Evolutionary conservation across 805 yeast species (phyloP).

Genomic region (Candida silvicultrix): DNA sequence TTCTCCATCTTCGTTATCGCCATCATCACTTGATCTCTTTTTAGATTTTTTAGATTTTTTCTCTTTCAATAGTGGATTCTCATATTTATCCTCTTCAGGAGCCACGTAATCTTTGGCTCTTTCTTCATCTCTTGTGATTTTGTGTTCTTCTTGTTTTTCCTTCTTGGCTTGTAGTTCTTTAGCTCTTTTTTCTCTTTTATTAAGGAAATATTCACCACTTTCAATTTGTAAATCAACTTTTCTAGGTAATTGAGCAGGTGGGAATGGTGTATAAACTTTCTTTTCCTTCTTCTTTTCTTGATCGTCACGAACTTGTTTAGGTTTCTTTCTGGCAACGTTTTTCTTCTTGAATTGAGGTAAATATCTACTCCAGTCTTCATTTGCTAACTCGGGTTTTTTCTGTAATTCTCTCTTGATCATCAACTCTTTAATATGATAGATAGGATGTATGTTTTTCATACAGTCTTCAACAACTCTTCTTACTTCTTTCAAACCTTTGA

Average conservation of each 20-base stretch:
- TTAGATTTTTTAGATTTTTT: constrained; percentile 25
- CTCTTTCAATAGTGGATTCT: constrained; percentile 31
- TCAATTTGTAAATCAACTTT: constrained; percentile 96
- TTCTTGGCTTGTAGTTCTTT: constrained; percentile 71
- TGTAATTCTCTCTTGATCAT: constrained; percentile 96
- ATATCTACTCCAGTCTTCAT: constrained; percentile 96
- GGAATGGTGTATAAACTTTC: constrained; percentile 96
- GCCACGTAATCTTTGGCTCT: constrained; percentile 77
- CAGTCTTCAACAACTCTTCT: constrained; percentile 96
- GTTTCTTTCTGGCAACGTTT: constrained; percentile 90
- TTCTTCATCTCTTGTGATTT: constrained; percentile 58
- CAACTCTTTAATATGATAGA: constrained; percentile 91
- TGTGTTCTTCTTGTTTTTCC: constrained; percentile 68
- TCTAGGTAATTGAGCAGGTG: constrained; percentile 95
- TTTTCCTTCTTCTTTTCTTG: constrained; percentile 36
- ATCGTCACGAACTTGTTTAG: constrained; percentile 54
- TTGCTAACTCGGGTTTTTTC: constrained; percentile 89
- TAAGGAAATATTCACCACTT: constrained; percentile 96
- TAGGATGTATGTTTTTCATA: constrained; percentile 96
- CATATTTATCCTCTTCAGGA: constrained; percentile 68
- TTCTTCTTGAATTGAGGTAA: constrained; percentile 95
- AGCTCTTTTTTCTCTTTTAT: constrained; percentile 72
- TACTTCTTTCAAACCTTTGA: constrained; percentile 83
- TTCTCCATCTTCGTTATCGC: constrained; percentile 22
- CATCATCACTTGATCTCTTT: constrained; percentile 19